A percentile compares a stretch with the other conserved stretches of the same genome.
Evolutionary conservation across 495 filamentous ascomycete species (phyloP).

Genomic region (Parachaetomium inaequale): DNA sequence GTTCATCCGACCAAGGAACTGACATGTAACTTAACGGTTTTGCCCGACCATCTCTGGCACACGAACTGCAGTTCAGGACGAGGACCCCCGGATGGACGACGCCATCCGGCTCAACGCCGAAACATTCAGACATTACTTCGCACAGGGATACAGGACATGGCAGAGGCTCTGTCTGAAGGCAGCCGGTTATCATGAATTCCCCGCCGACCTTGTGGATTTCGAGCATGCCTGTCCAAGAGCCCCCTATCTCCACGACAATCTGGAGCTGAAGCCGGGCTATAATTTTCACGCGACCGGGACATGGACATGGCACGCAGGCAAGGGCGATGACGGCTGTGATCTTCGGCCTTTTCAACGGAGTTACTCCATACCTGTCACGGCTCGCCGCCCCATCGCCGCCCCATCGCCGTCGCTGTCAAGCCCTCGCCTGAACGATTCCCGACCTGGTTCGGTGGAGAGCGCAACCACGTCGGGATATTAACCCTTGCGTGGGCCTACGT

Average conservation of each 20-base stretch:
- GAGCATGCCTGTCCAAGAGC: neutral
- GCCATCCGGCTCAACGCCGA: neutral
- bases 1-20: too few relatives aligned
- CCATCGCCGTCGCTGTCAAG: neutral
- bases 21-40: too few relatives aligned
- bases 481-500: neutral
- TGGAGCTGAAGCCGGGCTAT: constrained; percentile 1
- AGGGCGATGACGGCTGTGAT: neutral
- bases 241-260: neutral
- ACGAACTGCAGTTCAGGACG: too few relatives aligned
- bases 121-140: neutral
- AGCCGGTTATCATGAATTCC: neutral
- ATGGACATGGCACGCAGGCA: neutral
- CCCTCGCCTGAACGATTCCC: neutral
- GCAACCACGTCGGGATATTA: neutral
- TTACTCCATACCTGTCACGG: neutral
- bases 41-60: too few relatives aligned
- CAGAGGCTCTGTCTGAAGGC: neutral
- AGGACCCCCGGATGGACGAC: too few relatives aligned
- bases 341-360: neutral
- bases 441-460: neutral
- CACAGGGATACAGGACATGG: neutral
- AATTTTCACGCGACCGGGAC: neutral
- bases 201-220: neutral
- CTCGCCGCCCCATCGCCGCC: constrained; percentile 1